Evolutionary conservation across 495 filamentous ascomycete genomes (phyloP), one percentile per base, ranked within the genome.

Genomic region (Aspergillus saccharolyticus): DNA sequence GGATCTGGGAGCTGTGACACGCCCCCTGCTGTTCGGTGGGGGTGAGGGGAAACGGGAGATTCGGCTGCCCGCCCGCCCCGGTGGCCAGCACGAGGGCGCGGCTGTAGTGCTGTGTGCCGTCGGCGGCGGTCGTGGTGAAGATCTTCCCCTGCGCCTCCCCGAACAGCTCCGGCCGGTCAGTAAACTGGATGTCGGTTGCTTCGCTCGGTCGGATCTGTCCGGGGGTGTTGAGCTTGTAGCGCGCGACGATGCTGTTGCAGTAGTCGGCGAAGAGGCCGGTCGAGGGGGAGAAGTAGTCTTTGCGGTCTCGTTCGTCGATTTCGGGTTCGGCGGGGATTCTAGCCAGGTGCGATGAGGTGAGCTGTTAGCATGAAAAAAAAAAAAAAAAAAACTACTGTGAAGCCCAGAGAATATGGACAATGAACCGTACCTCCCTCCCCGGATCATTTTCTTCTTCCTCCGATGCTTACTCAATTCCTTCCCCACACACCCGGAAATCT

Each of bases 391-490:
- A n/a, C n/a, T n/a, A n/a, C n/a, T n/a, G n/a, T n/a, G n/a, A n/a
- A n/a, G n/a, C n/a, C n/a, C n/a, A n/a, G n/a, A n/a, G n/a, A n/a
- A n/a, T n/a, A n/a, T n/a, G n/a, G n/a, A n/a, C n/a, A n/a, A n/a
- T n/a, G n/a, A n/a, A n/a, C n/a, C n/a, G n/a, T n/a, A n/a, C 69
- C 65, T 72, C 44, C 62, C 74, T 51, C 74, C 50, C 49, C 66
- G 68, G 63, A 75, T 78, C 67, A 83, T 83, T 74, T 87, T 86
- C 67, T 83, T 83, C 74, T 87, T 86, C 64, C 75, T 78, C 66
- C 79, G 76, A 68, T 86, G 80, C 65, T 85, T 86, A 63, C 83
- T 86, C 56, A 85, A 54, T 57, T 84, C 82, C 57, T 84, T 85
- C 10, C 84, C 83, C 9, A 85, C 83, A 55, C 83, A 85, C 9